phyloP scores from a whole-genome alignment of 1,139 yeast species.

The Pichia terricola region DNA sequence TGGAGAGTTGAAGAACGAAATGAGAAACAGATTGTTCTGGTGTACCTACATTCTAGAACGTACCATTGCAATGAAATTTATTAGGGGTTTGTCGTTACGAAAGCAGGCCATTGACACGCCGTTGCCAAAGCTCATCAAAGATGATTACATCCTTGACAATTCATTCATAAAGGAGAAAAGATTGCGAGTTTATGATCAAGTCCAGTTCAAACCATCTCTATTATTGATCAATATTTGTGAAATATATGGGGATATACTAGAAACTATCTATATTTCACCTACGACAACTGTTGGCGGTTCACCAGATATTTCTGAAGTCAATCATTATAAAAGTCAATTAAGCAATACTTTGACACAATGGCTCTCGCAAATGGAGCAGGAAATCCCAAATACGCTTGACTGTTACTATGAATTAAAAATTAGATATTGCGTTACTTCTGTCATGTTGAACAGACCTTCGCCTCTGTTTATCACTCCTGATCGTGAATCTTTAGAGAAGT shows the following conservation, averaged over 20 bases:
- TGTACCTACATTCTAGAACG: conserved; percentile 17
- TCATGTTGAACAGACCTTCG: conserved; percentile 16
- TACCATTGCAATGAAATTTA: conserved; percentile 17
- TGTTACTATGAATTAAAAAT: conserved; percentile 15
- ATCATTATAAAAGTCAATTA: conserved; percentile 6
- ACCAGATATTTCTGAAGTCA: conserved; percentile 11
- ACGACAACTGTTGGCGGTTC: conserved; percentile 10
- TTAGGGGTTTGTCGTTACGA: conserved; percentile 17
- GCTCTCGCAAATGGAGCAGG: conserved; percentile 13
- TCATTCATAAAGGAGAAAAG: conserved; percentile 2
- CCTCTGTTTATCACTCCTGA: conserved; percentile 16
- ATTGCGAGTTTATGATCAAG: conserved; percentile 9
- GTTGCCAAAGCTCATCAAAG: conserved; percentile 13
- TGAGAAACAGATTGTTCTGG: conserved; percentile 20
- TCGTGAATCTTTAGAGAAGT: conserved; percentile 10
- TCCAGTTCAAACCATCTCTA: conserved; percentile 16
- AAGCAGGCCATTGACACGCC: conserved; percentile 21
- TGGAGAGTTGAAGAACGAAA: conserved; percentile 15
- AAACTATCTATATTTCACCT: conserved; percentile 15
- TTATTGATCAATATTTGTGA: conserved; percentile 15
- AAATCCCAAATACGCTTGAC: conserved; percentile 11
- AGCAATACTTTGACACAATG: conserved; percentile 12
- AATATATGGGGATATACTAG: conserved; percentile 18
- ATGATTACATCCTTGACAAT: conserved; percentile 12
- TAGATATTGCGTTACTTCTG: conserved; percentile 13